Evolutionary conservation across 1,139 yeast genomes (phyloP), one percentile per base, ranked within the genome.

Genomic region (Wickerhamiella infanticola): DNA sequence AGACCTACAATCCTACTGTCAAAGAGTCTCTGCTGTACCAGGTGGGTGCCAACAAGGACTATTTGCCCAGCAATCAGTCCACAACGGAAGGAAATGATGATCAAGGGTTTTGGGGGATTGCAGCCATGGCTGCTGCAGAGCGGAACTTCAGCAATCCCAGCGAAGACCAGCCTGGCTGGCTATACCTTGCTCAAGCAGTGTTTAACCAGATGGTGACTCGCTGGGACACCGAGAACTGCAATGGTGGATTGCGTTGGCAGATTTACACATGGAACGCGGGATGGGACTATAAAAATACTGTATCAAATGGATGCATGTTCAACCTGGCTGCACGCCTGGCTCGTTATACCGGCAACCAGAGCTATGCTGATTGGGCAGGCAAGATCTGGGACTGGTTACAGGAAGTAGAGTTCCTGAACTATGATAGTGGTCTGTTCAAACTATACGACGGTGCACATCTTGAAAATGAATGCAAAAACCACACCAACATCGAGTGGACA

Each of bases 71-170:
- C 48, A 86, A 86, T 64, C 95, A 86, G 63, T 77, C 93, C 13
- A 80, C 90, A n/a, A 82, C 95, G 0, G 96, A 86, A 67, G 97
- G 97, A 63, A 88, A 88, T 62, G 97, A 88, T 72, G 97, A 88
- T 68, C 96, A 86, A 67, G 95, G 88, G 1, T 84, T 88, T 62
- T 86, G 96, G 96, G 96, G 95, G 3, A 72, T 86, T 50, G 86
- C 94, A 2, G 94, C 77, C 2, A 83, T 86, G 81, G 79, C 75
- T 11, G 95, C 95, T 2, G 88, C 93, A 0, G 97, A 86, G 62
- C 74, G 84, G 61, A 84, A 84, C 63, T 86, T 85, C 59, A 67
- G 84, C 2, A 83, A 85, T 59, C 95, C 96, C 3, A 59, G 61
- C 7, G 58, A 60, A 1, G 69, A 67, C 45, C 56, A 72, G 52